Base-by-base conservation (phyloP, 2,329 filamentous ascomycete genomes). In the Elsinoe australis region DNA sequence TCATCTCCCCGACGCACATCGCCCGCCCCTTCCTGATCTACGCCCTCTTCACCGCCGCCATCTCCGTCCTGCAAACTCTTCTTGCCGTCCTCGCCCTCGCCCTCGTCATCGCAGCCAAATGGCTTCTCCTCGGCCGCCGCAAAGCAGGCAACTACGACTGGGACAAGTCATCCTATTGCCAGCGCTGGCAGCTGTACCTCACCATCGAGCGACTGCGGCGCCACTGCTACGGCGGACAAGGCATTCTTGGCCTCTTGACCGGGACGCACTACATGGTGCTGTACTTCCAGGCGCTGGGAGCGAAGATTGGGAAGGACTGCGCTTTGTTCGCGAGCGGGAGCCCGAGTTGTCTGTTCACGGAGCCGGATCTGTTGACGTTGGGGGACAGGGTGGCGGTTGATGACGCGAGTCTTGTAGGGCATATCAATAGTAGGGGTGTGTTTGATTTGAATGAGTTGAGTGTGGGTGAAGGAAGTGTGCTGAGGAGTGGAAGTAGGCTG, bases 101-200 rank as follows among this genome's bases (percentile, higher is more conserved):
- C 1, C 53, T 72, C 22, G 64, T 73, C 31, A 67, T 78, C 48
- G 61, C 53, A 2, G 60, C 69, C 6, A 78, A 79, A 56, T 78
- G 75, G 75, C 49, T 62, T 2, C 59, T 78, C 2, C 63, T 78
- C 18, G 75, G 75, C 12, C 69, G 69, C 15, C 66, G 75, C 31
- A 60, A 61, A 51, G 70, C 71, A 2, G 76, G 76, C 10, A 72
- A 72, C 52, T 76, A 76, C 54, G 72, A 77, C 59, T 79, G 75
- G 75, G 76, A 79, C 56, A 71, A 71, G 58, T 71, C 64, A 15
- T 64, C 67, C 12, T 79, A 78, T 61, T 78, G 74, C 59, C 76
- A 79, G 55, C 70, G 73, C 26, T 79, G 75, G 74, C 74, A 79
- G 55, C 56, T 78, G 6, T 74, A 73, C 56, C 64, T 78, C 2